Percentiles rank a stretch among this genome's conserved stretches.
Conservation (phyloP, 2,329 filamentous ascomycete genomes). For the Neopestalotiopsis rosae region DNA sequence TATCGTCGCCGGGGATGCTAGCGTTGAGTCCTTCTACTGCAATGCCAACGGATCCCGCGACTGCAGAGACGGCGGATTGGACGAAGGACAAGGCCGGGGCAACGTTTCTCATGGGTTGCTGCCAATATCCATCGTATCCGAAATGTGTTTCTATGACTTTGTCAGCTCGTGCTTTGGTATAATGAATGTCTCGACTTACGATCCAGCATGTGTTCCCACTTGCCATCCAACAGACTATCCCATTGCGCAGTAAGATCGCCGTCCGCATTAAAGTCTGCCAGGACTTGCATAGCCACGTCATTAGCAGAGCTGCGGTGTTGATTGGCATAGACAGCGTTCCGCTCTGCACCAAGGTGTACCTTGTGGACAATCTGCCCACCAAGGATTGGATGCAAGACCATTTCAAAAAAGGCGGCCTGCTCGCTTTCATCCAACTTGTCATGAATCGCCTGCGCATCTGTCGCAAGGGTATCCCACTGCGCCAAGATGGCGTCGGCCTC, state of each 20-base stretch:
- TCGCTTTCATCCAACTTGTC: conserved; percentile 53
- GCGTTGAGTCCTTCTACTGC: conserved; percentile 70
- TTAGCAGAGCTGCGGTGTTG: conserved; percentile 60
- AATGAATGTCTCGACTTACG: conserved; percentile 40
- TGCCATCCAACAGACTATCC: conserved; percentile 62
- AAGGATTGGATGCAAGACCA: conserved; percentile 63
- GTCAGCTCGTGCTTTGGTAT: not conserved
- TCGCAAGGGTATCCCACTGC: conserved; percentile 57
- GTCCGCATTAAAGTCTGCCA: conserved; percentile 62
- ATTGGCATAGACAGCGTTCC: conserved; percentile 55
- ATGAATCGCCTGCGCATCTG: conserved; percentile 61
- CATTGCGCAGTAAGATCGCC: conserved; percentile 60
- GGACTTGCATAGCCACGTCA: conserved; percentile 54
- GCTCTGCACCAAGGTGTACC: conserved; percentile 52
- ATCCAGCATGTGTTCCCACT: conserved; percentile 68
- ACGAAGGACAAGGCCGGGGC: conserved; percentile 67
- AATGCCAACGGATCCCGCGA: conserved; percentile 68
- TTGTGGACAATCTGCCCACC: conserved; percentile 61
- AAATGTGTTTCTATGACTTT: conserved; percentile 52
- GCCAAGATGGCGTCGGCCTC: conserved; percentile 61
- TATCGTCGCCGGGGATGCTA: conserved; percentile 70
- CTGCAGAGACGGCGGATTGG: conserved; percentile 59
- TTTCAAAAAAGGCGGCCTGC: conserved; percentile 66
- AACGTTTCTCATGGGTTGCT: conserved; percentile 75
- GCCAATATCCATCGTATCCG: conserved; percentile 63